These are phyloP conservation scores for Botrytis tulipae DNA, from an alignment of 2,329 filamentous ascomycete species.

Conservation along the genomic window DNA sequence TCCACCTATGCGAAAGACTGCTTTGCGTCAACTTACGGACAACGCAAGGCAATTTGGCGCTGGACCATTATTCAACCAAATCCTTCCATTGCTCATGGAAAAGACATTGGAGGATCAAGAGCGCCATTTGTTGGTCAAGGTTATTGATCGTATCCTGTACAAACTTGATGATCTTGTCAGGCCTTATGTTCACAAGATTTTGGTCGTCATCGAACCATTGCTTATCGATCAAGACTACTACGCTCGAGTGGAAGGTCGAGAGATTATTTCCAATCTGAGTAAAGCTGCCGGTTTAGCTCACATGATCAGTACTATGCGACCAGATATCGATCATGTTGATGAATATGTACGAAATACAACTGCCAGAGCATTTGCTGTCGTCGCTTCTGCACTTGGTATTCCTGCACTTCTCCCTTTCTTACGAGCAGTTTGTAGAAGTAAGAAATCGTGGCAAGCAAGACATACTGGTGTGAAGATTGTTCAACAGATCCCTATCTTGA, in stretches of 20 bases:
- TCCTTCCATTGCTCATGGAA: conserved; percentile 95
- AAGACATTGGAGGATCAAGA: conserved; percentile 97
- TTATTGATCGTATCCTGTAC: conserved; percentile 97
- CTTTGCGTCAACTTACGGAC: conserved; percentile 92
- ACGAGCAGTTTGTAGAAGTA: conserved; percentile 91
- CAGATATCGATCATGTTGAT: conserved; percentile 96
- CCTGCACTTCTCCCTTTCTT: conserved; percentile 93
- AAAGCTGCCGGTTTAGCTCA: conserved; percentile 96
- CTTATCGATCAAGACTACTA: conserved; percentile 99
- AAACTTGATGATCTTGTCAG: conserved; percentile 96
- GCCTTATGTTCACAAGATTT: conserved; percentile 95
- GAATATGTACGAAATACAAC: conserved; percentile 99
- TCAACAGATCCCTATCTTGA: conserved; percentile 96
- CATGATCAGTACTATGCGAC: conserved; percentile 99
- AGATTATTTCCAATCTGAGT: conserved; percentile 96
- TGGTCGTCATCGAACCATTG: conserved; percentile 98
- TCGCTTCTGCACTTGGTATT: conserved; percentile 93
- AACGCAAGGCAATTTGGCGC: conserved; percentile 96
- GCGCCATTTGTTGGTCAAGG: conserved; percentile 95
- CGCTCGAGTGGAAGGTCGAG: conserved; percentile 92
- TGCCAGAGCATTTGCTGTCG: conserved; percentile 92
- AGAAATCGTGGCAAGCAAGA: conserved; percentile 97
- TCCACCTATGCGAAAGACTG: conserved; percentile 97
- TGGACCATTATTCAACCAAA: conserved; percentile 93
- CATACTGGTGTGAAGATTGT: conserved; percentile 99